Base-by-base conservation (phyloP, 2,329 filamentous ascomycete species). In the Aspergillus aculeatus region DNA sequence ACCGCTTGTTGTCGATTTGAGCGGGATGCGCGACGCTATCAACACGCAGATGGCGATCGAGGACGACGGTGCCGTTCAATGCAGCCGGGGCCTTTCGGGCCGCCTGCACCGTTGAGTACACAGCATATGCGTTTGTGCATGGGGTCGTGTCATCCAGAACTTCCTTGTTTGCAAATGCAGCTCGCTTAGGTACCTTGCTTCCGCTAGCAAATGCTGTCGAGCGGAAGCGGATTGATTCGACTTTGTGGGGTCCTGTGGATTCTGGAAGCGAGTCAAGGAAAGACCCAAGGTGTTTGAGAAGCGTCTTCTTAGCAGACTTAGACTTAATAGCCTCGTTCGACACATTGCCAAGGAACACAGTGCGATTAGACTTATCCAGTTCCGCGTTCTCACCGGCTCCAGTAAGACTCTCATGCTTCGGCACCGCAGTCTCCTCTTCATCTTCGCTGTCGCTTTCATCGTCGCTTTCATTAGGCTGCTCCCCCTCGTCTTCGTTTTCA, bases 201-300 rank as follows among this genome's bases (percentile, higher is more conserved):
- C 71, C 71, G 29, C 86, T 86, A 5, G 89, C 85, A 75, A 96
- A 98, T 2, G 95, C 90, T 14, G 92, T 91, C 7, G 94, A 98
- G 59, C 95, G 91, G 82, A 98, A 99, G 23, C 95, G 91, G 62
- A 99, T 83, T 2, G 93, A 96, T 73, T 96, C 91, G 49, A 99
- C 82, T 69, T 90, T 93, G 76, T 91, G 89, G 21, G 82, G 79
- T 12, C 79, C 80, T 47, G 83, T 79, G 1, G 74, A 75, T 59
- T 75, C 71, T 50, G 76, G 81, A 63, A 79, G 80, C 67, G 74
- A 82, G 67, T 74, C 81, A 53, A 96, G 81, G 69, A 92, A 89
- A 1, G 91, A 92, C n/a, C 84, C 82, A 50, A 97, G 85, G 74
- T 97, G 91, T 47, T 84, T 81, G 65, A 91, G 80, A 31, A 97